A percentile compares a stretch with the other conserved stretches of the same genome.
phyloP scores from a whole-genome alignment of 306 rosid species.

The Ammopiptanthus mongolicus region DNA sequence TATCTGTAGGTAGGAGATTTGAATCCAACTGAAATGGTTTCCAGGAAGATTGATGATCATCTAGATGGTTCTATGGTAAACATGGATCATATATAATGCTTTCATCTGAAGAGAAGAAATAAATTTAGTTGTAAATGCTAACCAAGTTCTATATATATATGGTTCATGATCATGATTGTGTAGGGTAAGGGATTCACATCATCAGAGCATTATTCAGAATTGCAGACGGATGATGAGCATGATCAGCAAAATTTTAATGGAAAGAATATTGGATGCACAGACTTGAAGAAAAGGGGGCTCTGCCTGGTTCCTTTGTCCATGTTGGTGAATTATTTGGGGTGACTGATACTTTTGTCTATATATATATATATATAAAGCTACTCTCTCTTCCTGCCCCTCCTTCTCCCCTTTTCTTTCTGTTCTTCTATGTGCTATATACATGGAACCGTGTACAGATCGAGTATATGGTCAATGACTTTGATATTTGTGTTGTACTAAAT shows the following conservation, averaged over 20 bases:
- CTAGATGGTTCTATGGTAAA: slow-evolving; percentile 56
- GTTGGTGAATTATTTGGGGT: slow-evolving; percentile 62
- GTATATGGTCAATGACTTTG: slow-evolving; percentile 4
- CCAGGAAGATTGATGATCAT: slow-evolving; percentile 43
- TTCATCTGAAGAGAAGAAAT: not conserved
- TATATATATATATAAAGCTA: not conserved
- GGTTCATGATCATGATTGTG: slow-evolving; percentile 22
- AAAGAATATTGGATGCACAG: slow-evolving; percentile 38
- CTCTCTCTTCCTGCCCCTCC: not conserved
- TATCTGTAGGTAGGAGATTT: slow-evolving; percentile 50
- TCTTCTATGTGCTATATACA: not conserved
- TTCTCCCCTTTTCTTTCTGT: slow-evolving; percentile 12
- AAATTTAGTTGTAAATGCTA: slow-evolving; percentile 12
- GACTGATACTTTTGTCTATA: slow-evolving; percentile 22
- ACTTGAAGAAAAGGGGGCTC: slow-evolving; percentile 67
- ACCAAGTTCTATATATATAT: slow-evolving; percentile 6
- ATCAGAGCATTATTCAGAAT: slow-evolving; percentile 39
- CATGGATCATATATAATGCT: not conserved
- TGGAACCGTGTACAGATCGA: slow-evolving; percentile 16
- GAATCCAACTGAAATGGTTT: slow-evolving; percentile 35
- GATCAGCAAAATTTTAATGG: slow-evolving; percentile 15
- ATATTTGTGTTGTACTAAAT: slow-evolving; percentile 7
- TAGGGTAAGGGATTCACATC: slow-evolving; percentile 46
- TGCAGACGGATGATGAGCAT: slow-evolving; percentile 32
- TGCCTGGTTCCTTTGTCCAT: slow-evolving; percentile 76